Evolutionary conservation across 2,329 filamentous ascomycete genomes (phyloP).

Genomic region (Furcasterigmium sp.): DNA sequence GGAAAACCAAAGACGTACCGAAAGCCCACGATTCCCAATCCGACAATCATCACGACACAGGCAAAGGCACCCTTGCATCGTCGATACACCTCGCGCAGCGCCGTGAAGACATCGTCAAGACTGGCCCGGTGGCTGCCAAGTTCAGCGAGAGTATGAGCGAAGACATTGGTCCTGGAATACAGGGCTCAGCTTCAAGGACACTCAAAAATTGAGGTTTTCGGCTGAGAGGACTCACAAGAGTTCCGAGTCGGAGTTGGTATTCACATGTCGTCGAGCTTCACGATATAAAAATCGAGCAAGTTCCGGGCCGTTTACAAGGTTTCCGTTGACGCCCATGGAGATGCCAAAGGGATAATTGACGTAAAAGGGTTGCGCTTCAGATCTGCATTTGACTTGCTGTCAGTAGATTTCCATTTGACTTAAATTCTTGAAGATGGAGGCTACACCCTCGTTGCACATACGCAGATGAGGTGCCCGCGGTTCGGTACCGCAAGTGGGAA

Average conservation of each 20-base stretch:
- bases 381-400: constrained; percentile 52
- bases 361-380: constrained; percentile 79
- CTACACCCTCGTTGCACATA: too few relatives aligned
- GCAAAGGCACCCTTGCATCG: constrained; percentile 72
- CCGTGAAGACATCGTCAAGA: constrained; percentile 68
- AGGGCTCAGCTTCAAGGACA: not conserved
- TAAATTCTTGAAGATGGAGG: too few relatives aligned
- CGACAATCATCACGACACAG: constrained; percentile 75
- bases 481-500: constrained; percentile 83
- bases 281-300: constrained; percentile 68
- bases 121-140: constrained; percentile 79
- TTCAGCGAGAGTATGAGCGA: constrained; percentile 74
- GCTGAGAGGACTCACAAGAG: constrained; percentile 49
- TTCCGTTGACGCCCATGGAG: constrained; percentile 79
- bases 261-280: constrained; percentile 79
- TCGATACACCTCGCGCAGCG: constrained; percentile 66
- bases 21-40: constrained; percentile 76
- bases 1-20: too few relatives aligned
- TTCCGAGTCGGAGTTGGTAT: constrained; percentile 85
- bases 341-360: constrained; percentile 81
- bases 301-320: constrained; percentile 71
- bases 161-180: constrained; percentile 65
- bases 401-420: too few relatives aligned
- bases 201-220: too few relatives aligned
- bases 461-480: too few relatives aligned